These are phyloP conservation scores for Aureobasidium subglaciale DNA, from an alignment of 2,329 filamentous ascomycete genomes.

Conservation along the genomic window DNA sequence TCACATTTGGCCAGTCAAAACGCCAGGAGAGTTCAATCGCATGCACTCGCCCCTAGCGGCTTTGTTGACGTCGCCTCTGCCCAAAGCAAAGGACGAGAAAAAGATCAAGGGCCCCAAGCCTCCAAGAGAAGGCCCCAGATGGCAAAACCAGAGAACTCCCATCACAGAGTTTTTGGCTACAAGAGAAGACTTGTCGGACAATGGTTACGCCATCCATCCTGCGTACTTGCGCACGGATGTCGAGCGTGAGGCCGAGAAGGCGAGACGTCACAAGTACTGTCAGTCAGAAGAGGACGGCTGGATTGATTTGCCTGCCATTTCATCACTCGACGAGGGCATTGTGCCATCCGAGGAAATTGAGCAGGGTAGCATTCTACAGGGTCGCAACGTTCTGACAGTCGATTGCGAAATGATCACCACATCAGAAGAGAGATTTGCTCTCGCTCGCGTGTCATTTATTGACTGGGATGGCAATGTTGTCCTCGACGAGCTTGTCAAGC, in stretches of 20 bases:
- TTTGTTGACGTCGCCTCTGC: conserved; percentile 68
- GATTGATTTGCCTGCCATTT: conserved; percentile 66
- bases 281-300: conserved; percentile 59
- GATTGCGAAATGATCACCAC: conserved; percentile 99
- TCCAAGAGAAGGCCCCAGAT: conserved; percentile 56
- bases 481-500: conserved; percentile 88
- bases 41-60: conserved; percentile 83
- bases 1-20: conserved; percentile 82
- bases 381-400: conserved; percentile 69
- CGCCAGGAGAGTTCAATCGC: conserved; percentile 73
- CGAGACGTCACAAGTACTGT: conserved; percentile 33
- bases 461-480: conserved; percentile 77
- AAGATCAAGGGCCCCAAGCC: conserved; percentile 53
- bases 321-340: conserved; percentile 57
- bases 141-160: conserved; percentile 69
- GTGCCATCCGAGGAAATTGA: conserved; percentile 55
- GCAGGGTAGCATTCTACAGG: conserved; percentile 74
- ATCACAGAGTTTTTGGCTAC: conserved; percentile 72
- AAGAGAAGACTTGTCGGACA: conserved; percentile 67
- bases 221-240: conserved; percentile 56
- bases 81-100: conserved; percentile 63
- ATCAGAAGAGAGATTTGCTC: conserved; percentile 62
- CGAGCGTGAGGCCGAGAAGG: conserved; percentile 49
- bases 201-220: conserved; percentile 80
- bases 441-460: conserved; percentile 83